Evolutionary conservation across 1,284 basidiomycete genomes (phyloP).

Genomic region (Leccinum brunneo-olivaceum): DNA sequence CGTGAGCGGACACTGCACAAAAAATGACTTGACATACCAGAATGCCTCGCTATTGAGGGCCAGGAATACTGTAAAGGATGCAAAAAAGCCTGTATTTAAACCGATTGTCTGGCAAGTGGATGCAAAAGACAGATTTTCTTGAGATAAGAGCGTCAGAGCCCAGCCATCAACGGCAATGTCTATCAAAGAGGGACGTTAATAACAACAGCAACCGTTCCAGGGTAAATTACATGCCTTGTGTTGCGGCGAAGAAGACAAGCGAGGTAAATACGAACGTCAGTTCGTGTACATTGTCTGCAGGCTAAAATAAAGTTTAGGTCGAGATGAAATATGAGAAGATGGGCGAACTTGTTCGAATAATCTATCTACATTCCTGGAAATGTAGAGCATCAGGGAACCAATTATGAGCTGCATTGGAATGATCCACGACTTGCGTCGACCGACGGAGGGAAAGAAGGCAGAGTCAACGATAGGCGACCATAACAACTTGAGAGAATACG

Average conservation of each 20-base stretch:
- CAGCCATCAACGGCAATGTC: conserved; percentile 99
- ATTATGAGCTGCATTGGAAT: conserved; percentile 94
- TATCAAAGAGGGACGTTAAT: conserved; percentile 25
- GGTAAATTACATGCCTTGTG: conserved; percentile 64
- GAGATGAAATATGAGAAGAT: not conserved
- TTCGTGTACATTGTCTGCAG: conserved; percentile 72
- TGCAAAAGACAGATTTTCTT: conserved; percentile 93
- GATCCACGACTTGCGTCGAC: conserved; percentile 97
- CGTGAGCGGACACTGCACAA: conserved; percentile 3
- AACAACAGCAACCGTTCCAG: not conserved
- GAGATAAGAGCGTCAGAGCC: conserved; percentile 94
- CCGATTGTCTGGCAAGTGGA: conserved; percentile 98
- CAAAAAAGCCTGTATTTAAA: conserved; percentile 92
- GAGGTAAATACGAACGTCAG: conserved; percentile 86
- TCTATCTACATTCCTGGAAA: conserved; percentile 75
- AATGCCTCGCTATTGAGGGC: conserved; percentile 95
- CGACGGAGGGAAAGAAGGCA: conserved; percentile 73
- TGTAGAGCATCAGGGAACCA: conserved; percentile 82
- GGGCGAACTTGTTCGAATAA: conserved; percentile 74
- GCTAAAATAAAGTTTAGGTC: conserved; percentile 42
- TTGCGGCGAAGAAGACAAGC: conserved; percentile 93
- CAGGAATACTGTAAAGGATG: conserved; percentile 96
- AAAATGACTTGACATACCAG: conserved; percentile 47
- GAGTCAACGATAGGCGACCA: conserved; percentile 99
- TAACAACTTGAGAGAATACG: conserved; percentile 94